Evolutionary conservation across 345 rosid species (phyloP), one percentile per base, ranked within the genome.

Genomic region (Citrus cavaleriei): DNA sequence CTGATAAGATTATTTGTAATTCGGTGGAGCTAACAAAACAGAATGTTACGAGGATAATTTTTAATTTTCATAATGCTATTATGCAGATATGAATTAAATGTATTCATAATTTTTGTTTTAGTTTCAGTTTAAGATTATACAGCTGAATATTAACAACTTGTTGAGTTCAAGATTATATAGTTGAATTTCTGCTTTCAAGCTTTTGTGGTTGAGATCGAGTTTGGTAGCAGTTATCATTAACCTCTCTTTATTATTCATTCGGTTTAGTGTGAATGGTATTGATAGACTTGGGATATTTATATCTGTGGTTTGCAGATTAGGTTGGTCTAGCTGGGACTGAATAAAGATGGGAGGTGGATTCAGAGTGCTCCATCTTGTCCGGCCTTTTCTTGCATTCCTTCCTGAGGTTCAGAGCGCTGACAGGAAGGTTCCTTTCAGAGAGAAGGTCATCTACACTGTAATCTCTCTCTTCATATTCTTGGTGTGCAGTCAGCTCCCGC

Each of bases 341-440:
- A 37, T 58, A 81, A 81, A 76, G 32, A 91, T 91, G 93, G 93
- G 90, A 72, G 91, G 95, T 68, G 95, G 95, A 51, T 91, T 91
- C 66, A 82, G 95, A 78, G 92, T 91, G n/a, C 89, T 91, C 80
- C 92, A 91, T 84, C 86, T 91, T 74, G 92, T 91, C 40, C 86
- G 93, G 72, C 95, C 93, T 3, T 91, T 90, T 64, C 90, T 91
- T 54, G 82, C 95, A 2, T 90, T 91, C 84, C 84, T 90, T 66
- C 93, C 95, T 7, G 93, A 91, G 73, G 95, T 91, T 19, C 95
- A 91, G 83, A 90, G 86, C 57, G 95, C 93, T 57, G 95, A 91
- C 54, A 84, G 93, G 80, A 90, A 91, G 79, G 81, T 91, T 22
- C 95, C 95, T 22, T 91, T 90, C 69, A 84, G 95, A 5, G 95